Evolutionary conservation across 305 asterid species (phyloP), one percentile per base, ranked within the genome.

Genomic region (Plantago coronopus): DNA sequence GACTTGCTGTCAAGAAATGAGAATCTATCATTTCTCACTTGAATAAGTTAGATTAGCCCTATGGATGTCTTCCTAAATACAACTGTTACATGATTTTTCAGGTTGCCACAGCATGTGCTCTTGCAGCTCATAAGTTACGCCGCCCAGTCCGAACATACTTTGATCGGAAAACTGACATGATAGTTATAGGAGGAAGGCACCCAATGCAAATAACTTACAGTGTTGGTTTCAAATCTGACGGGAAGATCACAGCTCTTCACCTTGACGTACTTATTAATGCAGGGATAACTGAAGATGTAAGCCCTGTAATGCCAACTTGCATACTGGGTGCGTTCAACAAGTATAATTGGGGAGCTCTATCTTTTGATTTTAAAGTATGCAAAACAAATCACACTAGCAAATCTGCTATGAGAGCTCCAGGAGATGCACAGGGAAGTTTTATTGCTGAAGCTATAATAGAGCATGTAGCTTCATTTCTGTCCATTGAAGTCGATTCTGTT

Each of bases 401-500:
- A 72, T 72, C 94, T 38, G 78, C 89, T 34, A 85, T 85, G 94
- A 76, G 89, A 62, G 94, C 62, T n/a, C 94, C 94, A 0, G 94
- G 94, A 45, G 94, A 82, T 64, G 74, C 80, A 46, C 94, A 85
- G 68, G 94, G 69, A 63, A 72, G 82, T 48, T 82, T 63, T 70
- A 65, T 82, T 22, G 89, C 94, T 9, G 94, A 85, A 72, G 79
- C 83, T 65, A 70, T 85, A 57, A 46, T 85, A 10, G 89, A 85
- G 55, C 77, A 72, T 18, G 73, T 85, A n/a, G 89, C 89, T n/a
- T 65, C 76, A 34, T 40, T 59, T 40, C 76, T 84, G 40, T 72
- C 71, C 7, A 43, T 74, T 72, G 83, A 76, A 22, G 80, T 69
- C 34, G 94, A 80, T 70, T 74, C 67, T 5, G 83, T 84, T 53